Base-by-base conservation (phyloP, 2,329 filamentous ascomycete genomes). In the Beauveria sp. region DNA sequence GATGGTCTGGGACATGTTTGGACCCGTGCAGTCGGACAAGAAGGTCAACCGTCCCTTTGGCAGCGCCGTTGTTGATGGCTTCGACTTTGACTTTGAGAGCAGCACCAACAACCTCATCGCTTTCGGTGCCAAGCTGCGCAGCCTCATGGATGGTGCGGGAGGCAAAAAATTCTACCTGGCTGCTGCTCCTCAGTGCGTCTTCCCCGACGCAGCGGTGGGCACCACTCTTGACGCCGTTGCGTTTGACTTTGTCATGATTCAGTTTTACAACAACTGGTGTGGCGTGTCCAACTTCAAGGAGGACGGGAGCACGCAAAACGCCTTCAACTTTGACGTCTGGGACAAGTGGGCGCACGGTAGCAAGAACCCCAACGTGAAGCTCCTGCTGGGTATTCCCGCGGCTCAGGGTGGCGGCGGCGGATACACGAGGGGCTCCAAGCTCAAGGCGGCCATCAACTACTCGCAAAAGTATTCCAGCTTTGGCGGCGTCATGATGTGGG, bases 1-100 rank as follows among this genome's bases (percentile, higher is more conserved):
- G 59, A 77, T 81, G 22, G 75, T 92, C 61, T 92, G 88, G 88
- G 77, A 82, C 55, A 87, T 86, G 64, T 91, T 91, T 70, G 89
- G 89, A 2, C 85, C 88, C 5, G 69, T 72, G 8, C 68, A 71
- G 43, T 67, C 73, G 14, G 75, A 72, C 34, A 77, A 72, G 46
- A 72, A 71, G 1, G 75, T 75, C 8, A 77, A 83, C 61, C 83
- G 89, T 9, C 89, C 89, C 1, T 91, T 91, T 69, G 86, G 86
- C 59, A 72, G 75, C 14, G 83, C 85, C 10, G 77, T 83, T 4
- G 75, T 92, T 47, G 87, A 92, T 70, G 89, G 89, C 5, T 91
- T 92, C 70, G 89, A 92, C 72, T 84, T 91, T 64, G 89, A 92
- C 70, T 86, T 91, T 64, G 88, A 91, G 73, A 77, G 82, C 5